phyloP scores from a whole-genome alignment of 805 yeast species.

The Wickerhamiella brachini region DNA sequence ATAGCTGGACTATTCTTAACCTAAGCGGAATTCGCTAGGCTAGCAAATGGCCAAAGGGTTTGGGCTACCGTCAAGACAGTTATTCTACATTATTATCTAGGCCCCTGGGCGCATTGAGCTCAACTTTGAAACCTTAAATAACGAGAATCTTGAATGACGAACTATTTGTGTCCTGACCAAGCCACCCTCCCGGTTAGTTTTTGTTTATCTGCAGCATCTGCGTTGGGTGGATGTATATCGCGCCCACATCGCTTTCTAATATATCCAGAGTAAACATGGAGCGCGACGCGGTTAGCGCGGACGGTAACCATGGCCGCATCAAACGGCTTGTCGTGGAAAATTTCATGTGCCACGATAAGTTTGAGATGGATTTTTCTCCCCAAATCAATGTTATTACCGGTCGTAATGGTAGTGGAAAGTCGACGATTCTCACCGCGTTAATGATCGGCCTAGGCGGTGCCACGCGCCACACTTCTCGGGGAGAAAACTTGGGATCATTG shows the following conservation, averaged over 20 bases:
- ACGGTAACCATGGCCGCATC: background rate
- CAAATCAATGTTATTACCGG: conserved; percentile 80
- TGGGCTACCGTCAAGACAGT: no score
- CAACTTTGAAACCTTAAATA: no score
- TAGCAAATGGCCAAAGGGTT: no score
- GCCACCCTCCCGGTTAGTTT: no score
- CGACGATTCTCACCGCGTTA: conserved; percentile 77
- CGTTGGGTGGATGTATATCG: no score
- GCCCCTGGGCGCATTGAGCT: no score
- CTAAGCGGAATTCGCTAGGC: no score
- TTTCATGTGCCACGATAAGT: conserved; percentile 46
- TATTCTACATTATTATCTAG: no score
- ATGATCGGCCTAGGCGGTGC: conserved; percentile 80
- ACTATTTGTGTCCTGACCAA: no score
- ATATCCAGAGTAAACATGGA: background rate
- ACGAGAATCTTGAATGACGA: no score
- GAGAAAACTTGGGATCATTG: conserved; percentile 50
- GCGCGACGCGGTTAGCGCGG: no score
- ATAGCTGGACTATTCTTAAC: background rate
- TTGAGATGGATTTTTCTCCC: conserved; percentile 62
- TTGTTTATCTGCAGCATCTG: no score
- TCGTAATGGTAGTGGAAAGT: conserved; percentile 81
- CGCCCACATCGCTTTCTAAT: background rate
- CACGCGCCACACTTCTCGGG: conserved; percentile 79
- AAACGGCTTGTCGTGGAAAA: conserved; percentile 33